These are phyloP conservation scores for Pseudonitzschia multiseries DNA, from an alignment of 108 stramenopile genomes.

Conservation along the genomic window DNA sequence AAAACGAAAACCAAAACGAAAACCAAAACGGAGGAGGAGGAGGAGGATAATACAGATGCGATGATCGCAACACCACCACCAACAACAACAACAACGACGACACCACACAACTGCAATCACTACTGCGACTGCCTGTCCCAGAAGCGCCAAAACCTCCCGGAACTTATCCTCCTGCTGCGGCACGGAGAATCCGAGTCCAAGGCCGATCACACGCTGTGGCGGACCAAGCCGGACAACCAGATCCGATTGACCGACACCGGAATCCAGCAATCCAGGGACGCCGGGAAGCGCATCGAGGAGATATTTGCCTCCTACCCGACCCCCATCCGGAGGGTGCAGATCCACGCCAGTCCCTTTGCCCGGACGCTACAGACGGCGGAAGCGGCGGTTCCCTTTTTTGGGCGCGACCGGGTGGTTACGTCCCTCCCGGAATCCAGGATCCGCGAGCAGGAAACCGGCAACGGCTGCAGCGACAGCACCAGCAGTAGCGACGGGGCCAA, in stretches of 20 bases:
- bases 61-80: neutral
- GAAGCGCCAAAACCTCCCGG: constrained; percentile 29
- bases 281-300: constrained; percentile 44
- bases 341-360: constrained; percentile 58
- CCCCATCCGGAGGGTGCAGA: constrained; percentile 24
- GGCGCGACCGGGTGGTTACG: constrained; percentile 28
- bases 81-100: neutral
- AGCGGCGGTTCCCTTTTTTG: constrained; percentile 24
- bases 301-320: constrained; percentile 31
- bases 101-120: neutral
- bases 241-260: constrained; percentile 51
- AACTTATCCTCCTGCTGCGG: constrained; percentile 39
- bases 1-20: neutral
- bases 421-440: constrained; percentile 45
- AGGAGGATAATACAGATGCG: neutral
- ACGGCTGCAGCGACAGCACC: neutral
- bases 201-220: constrained; percentile 34
- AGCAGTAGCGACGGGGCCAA: too few relatives aligned
- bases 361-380: constrained; percentile 49
- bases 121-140: neutral
- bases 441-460: constrained; percentile 22
- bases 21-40: neutral
- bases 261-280: constrained; percentile 48
- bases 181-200: constrained; percentile 48
- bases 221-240: constrained; percentile 40